phyloP scores from a whole-genome alignment of 768 basidiomycete genomes.

The Hygrophoropsis aurantiaca region DNA sequence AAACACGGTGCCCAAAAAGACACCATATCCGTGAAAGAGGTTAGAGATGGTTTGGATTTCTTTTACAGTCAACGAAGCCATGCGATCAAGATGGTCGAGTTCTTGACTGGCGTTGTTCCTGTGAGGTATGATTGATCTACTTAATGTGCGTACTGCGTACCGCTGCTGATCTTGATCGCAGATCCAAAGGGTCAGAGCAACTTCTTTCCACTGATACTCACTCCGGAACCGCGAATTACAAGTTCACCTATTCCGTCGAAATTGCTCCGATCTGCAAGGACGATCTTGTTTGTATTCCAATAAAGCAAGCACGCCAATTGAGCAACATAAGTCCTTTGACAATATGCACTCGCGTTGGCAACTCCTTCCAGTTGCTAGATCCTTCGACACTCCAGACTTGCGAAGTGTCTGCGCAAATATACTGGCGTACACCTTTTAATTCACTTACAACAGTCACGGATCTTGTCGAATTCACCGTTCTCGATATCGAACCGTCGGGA shows the following conservation, averaged over 20 bases:
- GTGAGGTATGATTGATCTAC: slow-evolving; percentile 58
- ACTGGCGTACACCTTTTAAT: slow-evolving; percentile 92
- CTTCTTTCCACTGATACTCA: slow-evolving; percentile 92
- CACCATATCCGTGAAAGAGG: slow-evolving; percentile 91
- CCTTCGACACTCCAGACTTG: slow-evolving; percentile 80
- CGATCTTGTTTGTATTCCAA: slow-evolving; percentile 89
- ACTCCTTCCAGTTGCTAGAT: slow-evolving; percentile 88
- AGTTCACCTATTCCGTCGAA: slow-evolving; percentile 96
- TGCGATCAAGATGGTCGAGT: slow-evolving; percentile 96
- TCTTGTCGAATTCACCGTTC: slow-evolving; percentile 90
- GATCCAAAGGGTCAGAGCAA: slow-evolving; percentile 93
- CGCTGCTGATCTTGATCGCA: slow-evolving; percentile 25
- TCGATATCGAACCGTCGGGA: slow-evolving; percentile 88
- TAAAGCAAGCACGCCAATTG: slow-evolving; percentile 76
- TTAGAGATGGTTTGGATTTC: slow-evolving; percentile 93
- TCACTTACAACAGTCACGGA: slow-evolving; percentile 80
- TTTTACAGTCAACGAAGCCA: slow-evolving; percentile 91
- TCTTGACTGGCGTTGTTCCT: slow-evolving; percentile 84
- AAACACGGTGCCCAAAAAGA: slow-evolving; percentile 97
- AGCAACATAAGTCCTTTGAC: slow-evolving; percentile 89
- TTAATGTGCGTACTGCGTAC: background rate
- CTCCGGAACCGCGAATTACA: slow-evolving; percentile 90
- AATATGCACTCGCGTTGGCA: slow-evolving; percentile 89
- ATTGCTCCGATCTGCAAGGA: slow-evolving; percentile 98
- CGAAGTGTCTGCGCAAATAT: slow-evolving; percentile 76